Conservation (phyloP, 225 moss, liverwort and hornwort species). For the Bryum argenteum region DNA sequence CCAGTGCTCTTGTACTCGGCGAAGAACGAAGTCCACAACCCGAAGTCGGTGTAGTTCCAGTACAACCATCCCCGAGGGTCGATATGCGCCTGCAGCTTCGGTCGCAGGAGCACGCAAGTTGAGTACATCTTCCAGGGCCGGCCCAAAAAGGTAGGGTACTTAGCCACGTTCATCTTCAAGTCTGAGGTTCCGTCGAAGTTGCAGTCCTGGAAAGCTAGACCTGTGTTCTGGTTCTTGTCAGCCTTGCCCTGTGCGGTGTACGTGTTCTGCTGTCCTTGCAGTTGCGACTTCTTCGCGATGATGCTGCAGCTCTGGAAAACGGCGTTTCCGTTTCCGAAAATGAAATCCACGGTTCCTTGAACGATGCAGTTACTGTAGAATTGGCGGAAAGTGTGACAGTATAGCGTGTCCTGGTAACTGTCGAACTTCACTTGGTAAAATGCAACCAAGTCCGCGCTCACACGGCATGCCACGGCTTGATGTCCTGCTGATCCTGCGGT, state of each 20-base stretch:
- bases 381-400: slow-evolving; percentile 67
- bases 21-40: slow-evolving; percentile 64
- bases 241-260: slow-evolving; percentile 69
- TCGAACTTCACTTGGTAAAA: slow-evolving; percentile 59
- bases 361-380: slow-evolving; percentile 67
- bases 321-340: slow-evolving; percentile 67
- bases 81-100: slow-evolving; percentile 53
- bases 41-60: slow-evolving; percentile 66
- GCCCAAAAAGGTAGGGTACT: slow-evolving; percentile 53
- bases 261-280: slow-evolving; percentile 41
- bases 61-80: slow-evolving; percentile 67
- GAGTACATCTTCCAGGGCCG: slow-evolving; percentile 87
- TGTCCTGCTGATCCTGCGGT: slow-evolving; percentile 58
- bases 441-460: slow-evolving; percentile 57
- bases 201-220: slow-evolving; percentile 75
- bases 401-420: slow-evolving; percentile 82
- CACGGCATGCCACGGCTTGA: slow-evolving; percentile 70
- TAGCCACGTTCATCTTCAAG: neutral
- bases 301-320: slow-evolving; percentile 61
- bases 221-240: slow-evolving; percentile 64
- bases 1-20: slow-evolving; percentile 58
- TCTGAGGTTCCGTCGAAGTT: slow-evolving; percentile 50
- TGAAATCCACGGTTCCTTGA: slow-evolving; percentile 68
- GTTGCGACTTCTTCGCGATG: slow-evolving; percentile 43
- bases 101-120: slow-evolving; percentile 48